Base-by-base conservation (phyloP, 192 early-diverging fungal genomes). In the Gamsiella multidivaricata region DNA sequence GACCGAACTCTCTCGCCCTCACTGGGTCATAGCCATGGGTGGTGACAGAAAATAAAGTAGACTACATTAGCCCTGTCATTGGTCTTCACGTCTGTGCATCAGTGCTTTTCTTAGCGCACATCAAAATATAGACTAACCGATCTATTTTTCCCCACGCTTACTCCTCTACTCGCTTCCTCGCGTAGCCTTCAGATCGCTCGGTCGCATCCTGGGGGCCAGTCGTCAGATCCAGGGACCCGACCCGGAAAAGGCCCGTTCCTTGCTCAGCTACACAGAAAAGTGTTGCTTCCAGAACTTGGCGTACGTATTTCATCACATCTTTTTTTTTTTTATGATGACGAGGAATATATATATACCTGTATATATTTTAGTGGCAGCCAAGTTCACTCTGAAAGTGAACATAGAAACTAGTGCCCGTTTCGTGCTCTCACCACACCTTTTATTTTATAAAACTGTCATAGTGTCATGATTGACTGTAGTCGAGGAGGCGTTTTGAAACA, bases 391-490 rank as follows among this genome's bases (percentile, higher is more conserved):
- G n/a, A n/a, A n/a, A n/a, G n/a, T n/a, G n/a, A n/a, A n/a, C n/a
- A n/a, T n/a, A n/a, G n/a, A 51, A 20, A 32, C 22, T 36, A 23
- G 29, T 14, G 25, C 17, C 15, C 6, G 11, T 58, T 41, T n/a
- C n/a, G n/a, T n/a, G n/a, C n/a, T n/a, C n/a, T n/a, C n/a, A n/a
- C n/a, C n/a, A n/a, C n/a, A n/a, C n/a, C n/a, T n/a, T n/a, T 39
- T 9, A 12, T 39, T 12, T 39, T 12, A 39, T 39, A 39, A 9
- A 12, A 39, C 12, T 39, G 37, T 46, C 45, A n/a, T 62, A 89
- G 91, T 15, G 72, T 86, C 0, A 94, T 96, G 94, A 83, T 95
- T 22, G 94, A 96, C 68, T 95, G 93, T 75, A 93, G 91, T 82
- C 89, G 94, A 46, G 89, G 91, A 54, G 93, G 91, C 18, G 94